Evolutionary conservation across 2,329 filamentous ascomycete genomes (phyloP).

Genomic region (Chalaropsis thielavioides): DNA sequence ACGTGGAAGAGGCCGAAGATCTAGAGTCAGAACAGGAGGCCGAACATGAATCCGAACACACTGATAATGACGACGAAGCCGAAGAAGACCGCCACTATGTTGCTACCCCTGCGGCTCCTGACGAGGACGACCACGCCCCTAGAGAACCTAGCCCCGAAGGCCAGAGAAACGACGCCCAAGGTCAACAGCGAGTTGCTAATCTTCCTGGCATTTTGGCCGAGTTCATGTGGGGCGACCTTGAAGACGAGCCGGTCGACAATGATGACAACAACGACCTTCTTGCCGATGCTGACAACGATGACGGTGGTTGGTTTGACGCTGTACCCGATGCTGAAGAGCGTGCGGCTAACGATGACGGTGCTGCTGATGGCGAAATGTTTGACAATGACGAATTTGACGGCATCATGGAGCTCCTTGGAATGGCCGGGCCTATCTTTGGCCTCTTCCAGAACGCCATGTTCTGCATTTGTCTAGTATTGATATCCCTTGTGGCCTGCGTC

Average conservation of each 20-base stretch:
- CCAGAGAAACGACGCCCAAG: background rate
- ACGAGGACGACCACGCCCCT: background rate
- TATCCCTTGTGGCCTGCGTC: constrained; percentile 72
- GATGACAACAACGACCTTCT: constrained; percentile 38
- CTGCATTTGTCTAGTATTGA: constrained; percentile 74
- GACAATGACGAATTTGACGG: constrained; percentile 92
- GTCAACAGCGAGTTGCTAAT: constrained; percentile 1
- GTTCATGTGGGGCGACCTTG: constrained; percentile 48
- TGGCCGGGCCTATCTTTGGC: constrained; percentile 82
- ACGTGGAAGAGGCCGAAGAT: constrained; percentile 14
- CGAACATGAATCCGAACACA: constrained; percentile 14
- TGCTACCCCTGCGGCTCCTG: background rate
- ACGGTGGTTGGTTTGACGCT: constrained; percentile 30
- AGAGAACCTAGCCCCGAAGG: background rate
- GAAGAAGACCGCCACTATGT: constrained; percentile 3
- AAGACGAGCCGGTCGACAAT: constrained; percentile 24
- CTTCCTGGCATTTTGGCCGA: constrained; percentile 31
- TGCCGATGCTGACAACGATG: constrained; percentile 32
- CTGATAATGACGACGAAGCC: constrained; percentile 13
- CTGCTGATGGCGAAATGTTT: constrained; percentile 33
- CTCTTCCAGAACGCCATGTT: constrained; percentile 93
- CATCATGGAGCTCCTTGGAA: constrained; percentile 87
- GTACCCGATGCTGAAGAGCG: constrained; percentile 16
- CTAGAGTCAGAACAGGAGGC: constrained; percentile 15
- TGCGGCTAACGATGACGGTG: constrained; percentile 23